Conservation (phyloP, 176 grass and related monocot genomes). For the Aegilops sharonensis region DNA sequence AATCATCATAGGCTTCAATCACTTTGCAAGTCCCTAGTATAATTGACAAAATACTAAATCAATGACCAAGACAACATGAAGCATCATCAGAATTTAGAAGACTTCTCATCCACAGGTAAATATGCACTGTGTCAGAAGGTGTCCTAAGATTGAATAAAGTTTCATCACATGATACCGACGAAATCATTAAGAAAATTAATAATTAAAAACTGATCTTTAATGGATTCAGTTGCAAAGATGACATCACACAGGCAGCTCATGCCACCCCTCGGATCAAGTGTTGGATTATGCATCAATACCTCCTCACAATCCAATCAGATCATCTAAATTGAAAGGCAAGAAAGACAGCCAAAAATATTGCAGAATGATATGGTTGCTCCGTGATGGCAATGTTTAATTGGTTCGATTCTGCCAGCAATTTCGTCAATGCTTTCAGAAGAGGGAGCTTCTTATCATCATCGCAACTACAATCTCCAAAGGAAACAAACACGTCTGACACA, state of each 20-base stretch:
- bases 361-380: conserved; percentile 37
- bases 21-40: too few species aligned
- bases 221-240: conserved; percentile 57
- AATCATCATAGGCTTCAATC: conserved; percentile 51
- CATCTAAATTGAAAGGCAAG: too few species aligned
- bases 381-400: conserved; percentile 59
- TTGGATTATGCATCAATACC: conserved; percentile 53
- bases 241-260: conserved; percentile 32
- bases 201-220: accelerated
- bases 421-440: conserved; percentile 91
- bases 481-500: too few species aligned
- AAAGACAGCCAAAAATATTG: too few species aligned
- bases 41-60: too few species aligned
- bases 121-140: conserved; percentile 66
- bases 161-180: conserved; percentile 49
- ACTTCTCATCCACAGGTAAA: conserved; percentile 62
- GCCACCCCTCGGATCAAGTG: conserved; percentile 64
- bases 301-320: conserved; percentile 49
- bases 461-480: background rate
- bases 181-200: background rate
- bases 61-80: background rate
- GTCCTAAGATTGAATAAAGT: conserved; percentile 76
- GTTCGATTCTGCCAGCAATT: conserved; percentile 95
- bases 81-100: conserved; percentile 69
- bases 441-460: conserved; percentile 93